Evolutionary conservation across 1,284 basidiomycete genomes (phyloP).

Genomic region (Ceratobasidium sp.): DNA sequence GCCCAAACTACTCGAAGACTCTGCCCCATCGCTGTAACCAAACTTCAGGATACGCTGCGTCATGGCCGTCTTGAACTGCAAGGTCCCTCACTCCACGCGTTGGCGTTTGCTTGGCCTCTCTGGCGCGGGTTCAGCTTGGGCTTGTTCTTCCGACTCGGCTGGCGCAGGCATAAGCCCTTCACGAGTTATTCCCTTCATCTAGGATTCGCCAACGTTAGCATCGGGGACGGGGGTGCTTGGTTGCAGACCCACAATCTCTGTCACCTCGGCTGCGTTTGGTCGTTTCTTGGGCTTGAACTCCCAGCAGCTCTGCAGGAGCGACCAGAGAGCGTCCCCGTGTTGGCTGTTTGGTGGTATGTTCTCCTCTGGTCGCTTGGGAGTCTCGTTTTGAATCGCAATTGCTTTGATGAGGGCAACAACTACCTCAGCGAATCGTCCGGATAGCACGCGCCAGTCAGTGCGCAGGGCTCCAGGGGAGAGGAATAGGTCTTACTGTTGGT

Average conservation of each 20-base stretch:
- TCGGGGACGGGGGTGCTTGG: background rate
- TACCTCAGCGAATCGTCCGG: background rate
- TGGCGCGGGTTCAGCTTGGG: too few species aligned
- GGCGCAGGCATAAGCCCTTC: background rate
- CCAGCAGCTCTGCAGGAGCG: too few species aligned
- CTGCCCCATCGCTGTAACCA: too few species aligned
- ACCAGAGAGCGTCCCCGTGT: background rate
- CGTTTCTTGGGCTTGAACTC: too few species aligned
- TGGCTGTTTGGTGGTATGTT: background rate
- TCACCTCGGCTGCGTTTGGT: too few species aligned
- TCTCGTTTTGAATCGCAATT: background rate
- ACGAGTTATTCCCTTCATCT: too few species aligned
- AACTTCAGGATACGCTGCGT: too few species aligned
- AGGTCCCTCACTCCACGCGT: too few species aligned
- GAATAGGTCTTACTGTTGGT: background rate
- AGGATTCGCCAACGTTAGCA: background rate
- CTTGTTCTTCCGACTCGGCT: background rate
- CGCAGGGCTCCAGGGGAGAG: too few species aligned
- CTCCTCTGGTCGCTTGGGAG: background rate
- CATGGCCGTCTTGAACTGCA: too few species aligned
- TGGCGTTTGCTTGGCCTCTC: too few species aligned
- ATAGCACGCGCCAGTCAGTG: background rate
- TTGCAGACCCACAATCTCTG: background rate
- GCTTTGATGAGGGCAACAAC: background rate
- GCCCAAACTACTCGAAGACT: too few species aligned